Evolutionary conservation across 495 filamentous ascomycete genomes (phyloP).

Genomic region (Rostrohypoxylon terebratum): DNA sequence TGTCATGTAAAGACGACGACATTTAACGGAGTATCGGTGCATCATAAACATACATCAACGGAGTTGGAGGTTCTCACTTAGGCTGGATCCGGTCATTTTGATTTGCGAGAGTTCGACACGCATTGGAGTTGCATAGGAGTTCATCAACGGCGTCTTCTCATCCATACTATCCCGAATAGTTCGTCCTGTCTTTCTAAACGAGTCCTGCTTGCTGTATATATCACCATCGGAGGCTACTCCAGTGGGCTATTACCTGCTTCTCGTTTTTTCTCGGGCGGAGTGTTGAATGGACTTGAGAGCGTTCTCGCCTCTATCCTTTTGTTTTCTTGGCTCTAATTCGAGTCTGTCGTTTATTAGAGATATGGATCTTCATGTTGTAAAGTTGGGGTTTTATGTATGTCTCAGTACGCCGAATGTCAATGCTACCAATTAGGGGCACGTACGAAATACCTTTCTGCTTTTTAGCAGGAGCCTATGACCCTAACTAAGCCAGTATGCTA

Average conservation of each 20-base stretch:
- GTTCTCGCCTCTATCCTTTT: neutral
- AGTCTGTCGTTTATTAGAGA: constrained; percentile 16
- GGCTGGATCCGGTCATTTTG: constrained; percentile 15
- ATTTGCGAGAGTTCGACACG: constrained; percentile 3
- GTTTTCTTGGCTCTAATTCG: constrained; percentile 3
- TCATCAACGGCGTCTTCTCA: constrained; percentile 13
- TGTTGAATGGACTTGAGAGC: neutral
- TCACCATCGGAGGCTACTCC: neutral
- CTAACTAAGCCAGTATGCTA: neutral
- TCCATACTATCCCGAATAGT: constrained; percentile 10
- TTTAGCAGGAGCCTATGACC: neutral
- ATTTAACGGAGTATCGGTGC: constrained; percentile 22
- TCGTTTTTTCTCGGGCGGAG: neutral
- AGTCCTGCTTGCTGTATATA: constrained; percentile 10
- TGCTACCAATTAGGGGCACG: neutral
- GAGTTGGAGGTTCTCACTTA: constrained; percentile 23
- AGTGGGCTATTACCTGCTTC: neutral
- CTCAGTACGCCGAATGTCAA: constrained; percentile 18
- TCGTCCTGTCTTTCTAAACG: neutral
- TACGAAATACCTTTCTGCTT: neutral
- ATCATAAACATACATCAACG: constrained; percentile 25
- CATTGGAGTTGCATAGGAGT: constrained; percentile 17
- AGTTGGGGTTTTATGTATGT: constrained; percentile 16
- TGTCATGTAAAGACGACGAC: constrained; percentile 61
- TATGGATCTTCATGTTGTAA: constrained; percentile 4